Conservation (phyloP, 2,329 filamentous ascomycete species). For the Penicillium sp. region DNA sequence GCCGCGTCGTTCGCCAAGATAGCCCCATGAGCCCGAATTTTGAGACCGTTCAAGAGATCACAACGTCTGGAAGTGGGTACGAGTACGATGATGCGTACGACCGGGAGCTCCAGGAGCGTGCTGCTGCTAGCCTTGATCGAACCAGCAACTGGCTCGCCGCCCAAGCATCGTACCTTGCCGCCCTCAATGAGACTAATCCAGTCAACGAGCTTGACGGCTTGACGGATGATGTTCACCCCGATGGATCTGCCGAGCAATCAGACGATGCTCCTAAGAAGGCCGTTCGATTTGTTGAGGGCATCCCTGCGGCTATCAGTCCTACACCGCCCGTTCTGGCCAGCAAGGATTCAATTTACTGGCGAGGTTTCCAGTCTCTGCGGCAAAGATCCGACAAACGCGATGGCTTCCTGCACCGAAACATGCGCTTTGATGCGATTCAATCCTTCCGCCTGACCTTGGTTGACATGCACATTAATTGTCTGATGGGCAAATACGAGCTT, state of each 20-base stretch:
- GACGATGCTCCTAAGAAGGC: conserved; percentile 25
- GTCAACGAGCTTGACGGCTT: conserved; percentile 40
- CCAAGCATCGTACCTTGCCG: conserved; percentile 70
- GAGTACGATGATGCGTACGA: conserved; percentile 73
- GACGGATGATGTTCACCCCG: conserved; percentile 16
- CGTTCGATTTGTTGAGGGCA: conserved; percentile 30
- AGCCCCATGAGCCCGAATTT: conserved; percentile 27
- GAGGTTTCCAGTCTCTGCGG: conserved; percentile 72
- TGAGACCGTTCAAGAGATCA: conserved; percentile 47
- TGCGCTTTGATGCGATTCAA: conserved; percentile 84
- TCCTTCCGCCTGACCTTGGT: conserved; percentile 70
- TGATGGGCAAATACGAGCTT: conserved; percentile 80
- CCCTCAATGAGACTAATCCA: conserved; percentile 55
- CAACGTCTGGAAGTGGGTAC: conserved; percentile 51
- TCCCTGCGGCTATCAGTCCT: conserved; percentile 39
- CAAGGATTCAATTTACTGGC: conserved; percentile 78
- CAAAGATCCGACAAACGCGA: conserved; percentile 64
- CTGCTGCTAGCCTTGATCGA: conserved; percentile 71
- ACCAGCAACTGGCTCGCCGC: conserved; percentile 82
- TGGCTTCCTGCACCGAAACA: conserved; percentile 75
- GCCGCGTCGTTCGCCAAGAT: conserved; percentile 18
- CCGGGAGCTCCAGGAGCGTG: conserved; percentile 64
- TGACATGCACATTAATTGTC: conserved; percentile 68
- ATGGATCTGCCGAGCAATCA: conserved; percentile 15
- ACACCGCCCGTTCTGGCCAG: conserved; percentile 40